Evolutionary conservation across 495 filamentous ascomycete species (phyloP).

Genomic region (Daldinia bambusicola): DNA sequence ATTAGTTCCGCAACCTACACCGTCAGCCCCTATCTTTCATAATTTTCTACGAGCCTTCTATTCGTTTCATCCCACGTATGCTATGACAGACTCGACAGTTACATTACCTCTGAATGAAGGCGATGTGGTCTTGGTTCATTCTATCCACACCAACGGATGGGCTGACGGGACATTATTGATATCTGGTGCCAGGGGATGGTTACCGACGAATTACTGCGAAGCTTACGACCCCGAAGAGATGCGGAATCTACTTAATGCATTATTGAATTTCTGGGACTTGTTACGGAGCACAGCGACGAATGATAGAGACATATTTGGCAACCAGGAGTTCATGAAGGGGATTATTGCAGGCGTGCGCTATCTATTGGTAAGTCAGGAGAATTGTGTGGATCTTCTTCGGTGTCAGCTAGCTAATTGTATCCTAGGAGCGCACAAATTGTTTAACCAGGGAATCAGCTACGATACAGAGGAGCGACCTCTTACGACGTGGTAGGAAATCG

Average conservation of each 20-base stretch:
- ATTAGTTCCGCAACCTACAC: slow-evolving; percentile 59
- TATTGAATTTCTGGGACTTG: slow-evolving; percentile 93
- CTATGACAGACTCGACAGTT: slow-evolving; percentile 76
- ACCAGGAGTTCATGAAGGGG: slow-evolving; percentile 89
- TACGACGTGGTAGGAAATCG: slow-evolving; percentile 84
- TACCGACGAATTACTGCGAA: slow-evolving; percentile 98
- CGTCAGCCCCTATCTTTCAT: slow-evolving; percentile 76
- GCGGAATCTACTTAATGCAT: slow-evolving; percentile 82
- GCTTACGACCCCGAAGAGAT: slow-evolving; percentile 89
- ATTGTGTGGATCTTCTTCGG: neutral
- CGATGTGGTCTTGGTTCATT: slow-evolving; percentile 94
- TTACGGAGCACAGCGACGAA: slow-evolving; percentile 72
- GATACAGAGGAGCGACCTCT: slow-evolving; percentile 76
- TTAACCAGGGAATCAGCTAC: slow-evolving; percentile 81
- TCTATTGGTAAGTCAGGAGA: slow-evolving; percentile 74
- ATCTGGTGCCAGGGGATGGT: slow-evolving; percentile 90
- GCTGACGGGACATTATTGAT: slow-evolving; percentile 95
- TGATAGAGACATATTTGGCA: slow-evolving; percentile 77
- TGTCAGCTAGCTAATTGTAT: slow-evolving; percentile 24
- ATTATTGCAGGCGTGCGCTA: slow-evolving; percentile 92
- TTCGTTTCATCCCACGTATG: slow-evolving; percentile 82
- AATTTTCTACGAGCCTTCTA: slow-evolving; percentile 97
- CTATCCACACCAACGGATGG: slow-evolving; percentile 98
- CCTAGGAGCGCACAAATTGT: slow-evolving; percentile 86
- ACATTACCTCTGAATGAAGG: slow-evolving; percentile 89